phyloP scores from a whole-genome alignment of 768 basidiomycete species.

The Postia placenta region DNA sequence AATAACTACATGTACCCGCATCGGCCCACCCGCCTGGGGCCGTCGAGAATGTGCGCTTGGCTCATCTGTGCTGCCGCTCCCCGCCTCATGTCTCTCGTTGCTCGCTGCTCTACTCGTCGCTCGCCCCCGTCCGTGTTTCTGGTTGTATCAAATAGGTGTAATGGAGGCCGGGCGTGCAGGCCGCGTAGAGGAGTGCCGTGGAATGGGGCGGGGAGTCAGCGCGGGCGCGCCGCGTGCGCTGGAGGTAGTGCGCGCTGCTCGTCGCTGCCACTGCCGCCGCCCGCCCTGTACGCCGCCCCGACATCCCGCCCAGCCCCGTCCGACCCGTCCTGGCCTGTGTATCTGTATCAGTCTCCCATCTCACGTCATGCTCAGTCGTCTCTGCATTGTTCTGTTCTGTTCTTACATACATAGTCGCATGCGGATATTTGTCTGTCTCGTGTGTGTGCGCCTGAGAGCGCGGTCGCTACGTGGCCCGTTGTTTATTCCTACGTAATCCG shows the following conservation, averaged over 20 bases:
- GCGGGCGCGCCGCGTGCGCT: background rate
- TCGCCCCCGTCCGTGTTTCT: background rate
- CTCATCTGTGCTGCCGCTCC: background rate
- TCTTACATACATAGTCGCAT: background rate
- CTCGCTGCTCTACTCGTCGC: background rate
- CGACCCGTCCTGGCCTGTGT: background rate
- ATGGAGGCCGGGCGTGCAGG: background rate
- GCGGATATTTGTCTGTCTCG: background rate
- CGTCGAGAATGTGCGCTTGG: no score
- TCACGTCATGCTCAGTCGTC: background rate
- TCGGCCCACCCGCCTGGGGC: no score
- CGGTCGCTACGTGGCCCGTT: background rate
- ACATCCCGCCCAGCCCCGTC: background rate
- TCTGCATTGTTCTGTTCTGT: background rate
- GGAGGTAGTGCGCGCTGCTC: no score
- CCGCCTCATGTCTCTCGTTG: background rate
- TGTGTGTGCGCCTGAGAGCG: background rate
- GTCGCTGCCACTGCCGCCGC: no score
- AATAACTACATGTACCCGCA: background rate
- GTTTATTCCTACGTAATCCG: background rate
- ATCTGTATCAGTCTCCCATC: background rate
- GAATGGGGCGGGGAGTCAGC: background rate
- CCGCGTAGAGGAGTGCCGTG: background rate
- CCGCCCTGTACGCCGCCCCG: no score
- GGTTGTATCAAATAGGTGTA: background rate